Base-by-base conservation (phyloP, 495 filamentous ascomycete species). In the Venustampulla echinocandica region DNA sequence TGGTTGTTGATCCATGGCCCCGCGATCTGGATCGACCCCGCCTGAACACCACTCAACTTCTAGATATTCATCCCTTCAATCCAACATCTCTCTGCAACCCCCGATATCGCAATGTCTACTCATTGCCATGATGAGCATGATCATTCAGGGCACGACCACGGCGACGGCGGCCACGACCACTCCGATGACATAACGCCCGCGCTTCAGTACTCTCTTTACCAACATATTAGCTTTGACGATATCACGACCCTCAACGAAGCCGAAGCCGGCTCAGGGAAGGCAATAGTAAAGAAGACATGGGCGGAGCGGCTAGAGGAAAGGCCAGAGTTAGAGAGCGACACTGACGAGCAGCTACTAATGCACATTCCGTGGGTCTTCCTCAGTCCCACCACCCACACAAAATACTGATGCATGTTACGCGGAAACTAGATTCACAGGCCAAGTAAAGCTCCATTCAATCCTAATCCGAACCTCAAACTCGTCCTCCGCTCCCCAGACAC, bases 341-440 rank as follows among this genome's bases (percentile, higher is more conserved):
- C 81, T 0, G 92, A 97, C 58, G 92, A 95, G 69, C 88, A 98
- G 67, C 50, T 98, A n/a, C 59, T 98, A 25, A 84, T 97, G 67
- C 79, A 82, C 57, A 75, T 97, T 17, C 93, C 92, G 90, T 97
- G 69, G 42, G 52, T 42, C 19, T 20, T 11, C 15, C 20, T 37
- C 22, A n/a, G 22, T 23, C 27, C 3, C 13, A 20, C 15, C 19
- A 23, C 20, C 19, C n/a, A 19, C 32, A 10, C 0, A 45, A 9
- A 27, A 14, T 20, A 28, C 22, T 25, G 4, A 35, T 44, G 54
- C 51, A 52, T 34, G 9, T 30, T 6, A 37, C n/a, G 13, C 11
- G 33, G 10, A 47, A 42, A 39, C n/a, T 47, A 98, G 92, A 21
- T 98, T 98, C 70, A 87, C 87, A 20, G 90, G 85, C 49, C 87